These are phyloP conservation scores for Keithomyces neogunnii DNA, from an alignment of 2,329 filamentous ascomycete species.

Conservation along the genomic window DNA sequence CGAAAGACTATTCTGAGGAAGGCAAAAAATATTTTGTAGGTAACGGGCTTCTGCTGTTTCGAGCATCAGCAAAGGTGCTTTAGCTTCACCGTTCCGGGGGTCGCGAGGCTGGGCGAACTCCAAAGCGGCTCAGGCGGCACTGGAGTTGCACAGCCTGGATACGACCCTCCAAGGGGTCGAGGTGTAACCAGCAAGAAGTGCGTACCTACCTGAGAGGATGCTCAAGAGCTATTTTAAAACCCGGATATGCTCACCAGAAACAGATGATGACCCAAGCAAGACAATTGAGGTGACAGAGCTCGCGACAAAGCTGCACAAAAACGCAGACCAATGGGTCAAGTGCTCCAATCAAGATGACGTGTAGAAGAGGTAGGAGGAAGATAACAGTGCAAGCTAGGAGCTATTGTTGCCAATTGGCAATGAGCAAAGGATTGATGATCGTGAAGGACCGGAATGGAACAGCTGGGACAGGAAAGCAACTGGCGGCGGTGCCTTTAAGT, in stretches of 20 bases:
- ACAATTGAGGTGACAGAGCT: not conserved
- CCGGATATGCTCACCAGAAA: not conserved
- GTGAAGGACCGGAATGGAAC: not conserved
- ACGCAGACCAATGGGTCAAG: not conserved
- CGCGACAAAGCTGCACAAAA: not conserved
- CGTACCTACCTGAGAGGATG: not conserved
- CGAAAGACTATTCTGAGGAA: not conserved
- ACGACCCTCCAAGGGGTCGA: not conserved
- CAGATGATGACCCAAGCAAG: not conserved
- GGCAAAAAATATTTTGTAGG: too few species aligned
- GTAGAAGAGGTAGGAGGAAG: not conserved
- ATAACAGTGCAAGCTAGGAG: conserved; percentile 1
- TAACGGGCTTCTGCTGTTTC: not conserved
- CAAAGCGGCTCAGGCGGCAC: not conserved
- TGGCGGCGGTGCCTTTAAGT: conserved; percentile 11
- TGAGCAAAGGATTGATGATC: not conserved
- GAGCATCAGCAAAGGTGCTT: not conserved
- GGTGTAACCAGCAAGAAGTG: not conserved
- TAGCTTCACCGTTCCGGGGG: not conserved
- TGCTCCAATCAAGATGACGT: not conserved
- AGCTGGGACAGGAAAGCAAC: not conserved
- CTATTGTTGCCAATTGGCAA: conserved; percentile 4
- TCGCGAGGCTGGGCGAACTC: not conserved
- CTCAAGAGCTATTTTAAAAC: not conserved
- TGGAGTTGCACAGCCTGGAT: not conserved